phyloP scores from a whole-genome alignment of 2,329 filamentous ascomycete genomes.

The Cercospora canescens region DNA sequence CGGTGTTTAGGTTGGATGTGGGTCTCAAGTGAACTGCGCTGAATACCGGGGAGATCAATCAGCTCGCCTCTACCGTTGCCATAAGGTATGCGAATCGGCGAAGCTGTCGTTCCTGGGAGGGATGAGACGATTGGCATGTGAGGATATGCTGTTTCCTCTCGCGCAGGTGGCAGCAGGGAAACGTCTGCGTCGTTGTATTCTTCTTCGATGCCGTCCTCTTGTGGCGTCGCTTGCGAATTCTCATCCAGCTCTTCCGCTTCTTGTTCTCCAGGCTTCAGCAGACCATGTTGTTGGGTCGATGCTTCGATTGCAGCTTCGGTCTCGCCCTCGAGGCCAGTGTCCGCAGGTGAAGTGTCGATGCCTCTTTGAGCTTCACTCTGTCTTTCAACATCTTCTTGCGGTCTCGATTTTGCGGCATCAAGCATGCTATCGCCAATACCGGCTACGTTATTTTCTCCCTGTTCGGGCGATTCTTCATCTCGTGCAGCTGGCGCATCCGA shows the following conservation, averaged over 20 bases:
- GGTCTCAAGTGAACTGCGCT: slow-evolving; percentile 69
- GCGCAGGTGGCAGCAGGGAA: slow-evolving; percentile 72
- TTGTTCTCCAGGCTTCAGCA: neutral
- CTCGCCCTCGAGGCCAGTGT: neutral
- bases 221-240: neutral
- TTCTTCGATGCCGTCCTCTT: slow-evolving; percentile 19
- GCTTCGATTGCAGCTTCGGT: neutral
- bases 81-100: slow-evolving; percentile 89
- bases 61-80: slow-evolving; percentile 84
- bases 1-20: slow-evolving; percentile 69
- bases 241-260: neutral
- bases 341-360: neutral
- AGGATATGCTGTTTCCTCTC: slow-evolving; percentile 72
- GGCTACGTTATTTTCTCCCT: neutral
- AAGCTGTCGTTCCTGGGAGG: slow-evolving; percentile 89
- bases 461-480: neutral
- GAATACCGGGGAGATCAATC: slow-evolving; percentile 86
- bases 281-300: neutral
- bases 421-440: slow-evolving; percentile 12
- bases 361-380: neutral
- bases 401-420: slow-evolving; percentile 1
- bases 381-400: neutral
- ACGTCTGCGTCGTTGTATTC: slow-evolving; percentile 29
- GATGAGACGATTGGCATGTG: slow-evolving; percentile 83
- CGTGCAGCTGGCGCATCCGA: neutral